phyloP scores from a whole-genome alignment of 2,329 filamentous ascomycete genomes.

The Magnaporthiopsis incrustans region DNA sequence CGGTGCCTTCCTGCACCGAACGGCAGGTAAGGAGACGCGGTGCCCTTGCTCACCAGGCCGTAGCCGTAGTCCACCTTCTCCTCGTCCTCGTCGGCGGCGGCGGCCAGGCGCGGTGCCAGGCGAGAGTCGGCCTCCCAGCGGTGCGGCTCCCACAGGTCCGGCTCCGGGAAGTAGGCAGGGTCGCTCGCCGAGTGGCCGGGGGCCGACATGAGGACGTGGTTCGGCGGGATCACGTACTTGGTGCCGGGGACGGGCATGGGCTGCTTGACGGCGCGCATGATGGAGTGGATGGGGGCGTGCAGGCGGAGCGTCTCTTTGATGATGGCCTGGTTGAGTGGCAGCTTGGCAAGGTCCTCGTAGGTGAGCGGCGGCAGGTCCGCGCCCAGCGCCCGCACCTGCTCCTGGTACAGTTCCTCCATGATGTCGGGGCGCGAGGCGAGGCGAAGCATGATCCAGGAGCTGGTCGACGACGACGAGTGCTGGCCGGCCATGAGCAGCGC shows the following conservation, averaged over 20 bases:
- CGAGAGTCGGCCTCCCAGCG: conserved; percentile 69
- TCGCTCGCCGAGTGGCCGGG: conserved; percentile 74
- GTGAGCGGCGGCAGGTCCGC: conserved; percentile 64
- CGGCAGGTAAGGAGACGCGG: conserved; percentile 81
- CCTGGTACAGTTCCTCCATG: conserved; percentile 62
- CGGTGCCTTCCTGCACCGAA: conserved; percentile 90
- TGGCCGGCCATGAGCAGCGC: conserved; percentile 78
- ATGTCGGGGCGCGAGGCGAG: conserved; percentile 64
- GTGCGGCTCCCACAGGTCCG: conserved; percentile 79
- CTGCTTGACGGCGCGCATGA: conserved; percentile 84
- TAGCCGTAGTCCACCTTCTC: conserved; percentile 91
- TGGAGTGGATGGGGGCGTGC: conserved; percentile 89
- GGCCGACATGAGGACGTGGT: conserved; percentile 74
- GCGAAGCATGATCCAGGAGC: conserved; percentile 68
- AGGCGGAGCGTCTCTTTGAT: conserved; percentile 89
- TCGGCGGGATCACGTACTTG: conserved; percentile 72
- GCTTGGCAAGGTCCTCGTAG: conserved; percentile 69
- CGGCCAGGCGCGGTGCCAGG: conserved; percentile 37
- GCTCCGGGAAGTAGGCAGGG: conserved; percentile 70
- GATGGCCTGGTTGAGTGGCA: conserved; percentile 75
- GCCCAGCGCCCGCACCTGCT: conserved; percentile 70
- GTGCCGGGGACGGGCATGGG: conserved; percentile 80
- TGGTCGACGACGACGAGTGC: conserved; percentile 71
- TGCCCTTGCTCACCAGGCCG: conserved; percentile 85
- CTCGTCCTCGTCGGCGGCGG: conserved; percentile 38